These are phyloP conservation scores for Climacium dendroides DNA, from an alignment of 225 moss, liverwort and hornwort species.

Conservation along the genomic window DNA sequence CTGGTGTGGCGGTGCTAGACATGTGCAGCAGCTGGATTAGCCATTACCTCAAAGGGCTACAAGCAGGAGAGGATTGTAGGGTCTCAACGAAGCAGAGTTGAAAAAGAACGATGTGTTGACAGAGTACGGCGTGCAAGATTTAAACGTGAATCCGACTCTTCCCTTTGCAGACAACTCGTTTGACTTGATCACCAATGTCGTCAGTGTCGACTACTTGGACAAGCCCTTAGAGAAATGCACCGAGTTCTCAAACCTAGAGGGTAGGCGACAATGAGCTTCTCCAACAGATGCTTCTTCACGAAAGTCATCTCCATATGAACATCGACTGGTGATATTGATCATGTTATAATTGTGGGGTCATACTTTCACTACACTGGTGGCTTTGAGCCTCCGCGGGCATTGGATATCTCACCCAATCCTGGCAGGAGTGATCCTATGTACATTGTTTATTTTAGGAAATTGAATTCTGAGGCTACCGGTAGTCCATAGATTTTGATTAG, in stretches of 20 bases:
- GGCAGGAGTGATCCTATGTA: slow-evolving; percentile 96
- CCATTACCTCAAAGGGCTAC: slow-evolving; percentile 86
- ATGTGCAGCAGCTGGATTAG: slow-evolving; percentile 99
- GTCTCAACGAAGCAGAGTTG: slow-evolving; percentile 78
- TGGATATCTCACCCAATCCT: slow-evolving; percentile 87
- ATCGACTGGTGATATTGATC: slow-evolving; percentile 81
- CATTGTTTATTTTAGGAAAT: slow-evolving; percentile 67
- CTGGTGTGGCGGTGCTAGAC: slow-evolving; percentile 66
- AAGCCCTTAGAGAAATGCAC: slow-evolving; percentile 86
- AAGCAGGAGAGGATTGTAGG: slow-evolving; percentile 74
- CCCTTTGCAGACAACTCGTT: slow-evolving; percentile 76
- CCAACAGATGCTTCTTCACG: slow-evolving; percentile 93
- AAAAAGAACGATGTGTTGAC: slow-evolving; percentile 74
- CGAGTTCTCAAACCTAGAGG: slow-evolving; percentile 91
- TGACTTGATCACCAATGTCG: slow-evolving; percentile 86
- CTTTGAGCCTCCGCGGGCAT: slow-evolving; percentile 70
- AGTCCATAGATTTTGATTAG: background rate
- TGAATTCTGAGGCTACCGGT: background rate
- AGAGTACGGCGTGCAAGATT: slow-evolving; percentile 60
- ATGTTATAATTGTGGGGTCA: slow-evolving; percentile 88
- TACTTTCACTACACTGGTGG: slow-evolving; percentile 85
- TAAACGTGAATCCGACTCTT: slow-evolving; percentile 63
- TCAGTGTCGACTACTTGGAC: slow-evolving; percentile 91
- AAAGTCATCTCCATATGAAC: slow-evolving; percentile 98
- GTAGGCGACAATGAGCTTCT: slow-evolving; percentile 83